Conservation (phyloP, 148 eudicot species). For the Euryodendron excelsum region DNA sequence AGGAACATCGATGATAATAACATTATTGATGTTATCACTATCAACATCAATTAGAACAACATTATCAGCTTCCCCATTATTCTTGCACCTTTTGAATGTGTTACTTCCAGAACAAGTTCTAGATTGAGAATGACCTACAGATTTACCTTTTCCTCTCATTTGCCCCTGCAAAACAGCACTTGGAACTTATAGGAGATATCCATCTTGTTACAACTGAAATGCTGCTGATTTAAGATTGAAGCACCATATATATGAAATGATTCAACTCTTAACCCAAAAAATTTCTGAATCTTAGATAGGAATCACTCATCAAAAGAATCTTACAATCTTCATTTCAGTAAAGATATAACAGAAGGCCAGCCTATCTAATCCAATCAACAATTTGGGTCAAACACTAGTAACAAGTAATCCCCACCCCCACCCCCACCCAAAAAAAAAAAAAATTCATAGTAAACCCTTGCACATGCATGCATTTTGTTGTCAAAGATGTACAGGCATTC, state of each 20-base stretch:
- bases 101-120: slow-evolving; percentile 33
- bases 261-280: background rate
- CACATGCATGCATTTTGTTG: background rate
- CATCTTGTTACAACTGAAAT: background rate
- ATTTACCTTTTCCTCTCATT: slow-evolving; percentile 47
- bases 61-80: slow-evolving; percentile 39
- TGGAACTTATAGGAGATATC: background rate
- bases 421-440: background rate
- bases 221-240: background rate
- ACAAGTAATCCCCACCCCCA: background rate
- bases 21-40: slow-evolving; percentile 46
- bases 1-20: slow-evolving; percentile 65
- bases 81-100: slow-evolving; percentile 48
- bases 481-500: background rate
- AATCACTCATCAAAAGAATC: background rate
- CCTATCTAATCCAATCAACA: background rate
- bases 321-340: background rate
- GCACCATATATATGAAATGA: background rate
- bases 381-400: background rate
- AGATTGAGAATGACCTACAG: slow-evolving; percentile 35
- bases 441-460: background rate
- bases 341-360: background rate
- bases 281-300: background rate
- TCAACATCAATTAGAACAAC: slow-evolving; percentile 79
- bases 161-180: slow-evolving; percentile 17